Conservation (phyloP, 805 yeast species). For the Deakozyma indianensis region DNA sequence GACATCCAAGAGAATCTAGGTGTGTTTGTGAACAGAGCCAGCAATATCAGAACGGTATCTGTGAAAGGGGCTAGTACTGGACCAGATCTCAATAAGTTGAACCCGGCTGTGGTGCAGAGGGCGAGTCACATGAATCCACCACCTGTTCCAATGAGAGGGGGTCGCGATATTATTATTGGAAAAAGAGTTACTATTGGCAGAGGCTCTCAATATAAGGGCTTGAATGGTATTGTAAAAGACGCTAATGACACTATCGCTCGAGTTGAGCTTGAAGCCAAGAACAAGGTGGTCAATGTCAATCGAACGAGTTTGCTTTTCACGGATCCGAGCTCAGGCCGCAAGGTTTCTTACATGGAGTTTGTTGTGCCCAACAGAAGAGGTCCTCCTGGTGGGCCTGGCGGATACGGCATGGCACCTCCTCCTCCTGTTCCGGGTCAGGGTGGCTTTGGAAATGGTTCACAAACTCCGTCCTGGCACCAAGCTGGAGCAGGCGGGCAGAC, state of each 20-base stretch:
- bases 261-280: constrained; percentile 85
- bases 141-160: constrained; percentile 42
- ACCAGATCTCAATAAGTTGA: constrained; percentile 73
- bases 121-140: constrained; percentile 40
- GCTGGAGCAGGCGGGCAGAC: constrained; percentile 14
- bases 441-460: constrained; percentile 20
- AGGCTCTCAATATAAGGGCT: constrained; percentile 88
- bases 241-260: constrained; percentile 86
- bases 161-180: constrained; percentile 69
- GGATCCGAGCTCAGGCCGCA: constrained; percentile 41
- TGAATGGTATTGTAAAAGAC: constrained; percentile 84
- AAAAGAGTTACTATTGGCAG: constrained; percentile 75
- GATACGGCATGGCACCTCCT: neutral
- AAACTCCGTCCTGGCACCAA: constrained; percentile 5
- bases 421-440: constrained; percentile 6
- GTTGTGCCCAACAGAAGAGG: constrained; percentile 24
- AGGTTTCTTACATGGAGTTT: constrained; percentile 66
- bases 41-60: constrained; percentile 68
- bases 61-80: constrained; percentile 59
- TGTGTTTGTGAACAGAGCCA: constrained; percentile 67
- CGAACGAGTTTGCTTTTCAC: constrained; percentile 66
- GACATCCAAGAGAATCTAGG: constrained; percentile 77
- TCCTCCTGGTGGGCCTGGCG: constrained; percentile 6
- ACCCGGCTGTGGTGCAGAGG: constrained; percentile 43
- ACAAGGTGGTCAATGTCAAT: constrained; percentile 72